Evolutionary conservation across 2,329 filamentous ascomycete genomes (phyloP).

Genomic region (Calonectria pteridis): DNA sequence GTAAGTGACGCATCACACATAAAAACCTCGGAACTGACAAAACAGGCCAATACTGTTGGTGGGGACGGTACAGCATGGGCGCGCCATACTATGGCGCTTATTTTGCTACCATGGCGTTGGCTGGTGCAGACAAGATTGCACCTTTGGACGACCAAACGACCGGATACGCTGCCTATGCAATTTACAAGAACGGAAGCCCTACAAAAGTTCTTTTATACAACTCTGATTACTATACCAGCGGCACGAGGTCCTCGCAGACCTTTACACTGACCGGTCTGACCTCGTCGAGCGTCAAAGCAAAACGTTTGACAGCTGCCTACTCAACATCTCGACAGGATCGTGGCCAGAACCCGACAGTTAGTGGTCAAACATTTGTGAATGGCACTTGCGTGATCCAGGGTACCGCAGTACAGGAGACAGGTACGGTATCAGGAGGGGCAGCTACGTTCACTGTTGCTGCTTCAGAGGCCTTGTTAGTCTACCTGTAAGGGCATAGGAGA

Average conservation of each 20-base stretch:
- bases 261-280: slow-evolving; percentile 58
- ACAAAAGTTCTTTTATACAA: slow-evolving; percentile 59
- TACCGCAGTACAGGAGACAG: slow-evolving; percentile 9
- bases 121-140: slow-evolving; percentile 57
- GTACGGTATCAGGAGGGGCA: slow-evolving; percentile 13
- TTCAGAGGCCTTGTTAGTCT: slow-evolving; percentile 26
- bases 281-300: slow-evolving; percentile 51
- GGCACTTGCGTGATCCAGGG: slow-evolving; percentile 33
- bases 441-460: slow-evolving; percentile 26
- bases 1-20: slow-evolving; percentile 46
- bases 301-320: slow-evolving; percentile 46
- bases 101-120: slow-evolving; percentile 58
- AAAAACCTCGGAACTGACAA: not conserved
- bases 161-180: slow-evolving; percentile 60
- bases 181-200: slow-evolving; percentile 54
- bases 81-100: slow-evolving; percentile 66
- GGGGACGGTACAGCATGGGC: slow-evolving; percentile 61
- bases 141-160: slow-evolving; percentile 58
- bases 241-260: slow-evolving; percentile 49
- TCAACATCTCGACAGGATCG: slow-evolving; percentile 33
- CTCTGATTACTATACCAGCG: slow-evolving; percentile 55
- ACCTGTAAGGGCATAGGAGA: not conserved
- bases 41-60: slow-evolving; percentile 60
- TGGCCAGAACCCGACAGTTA: slow-evolving; percentile 32
- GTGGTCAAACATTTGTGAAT: slow-evolving; percentile 32